Conservation (phyloP, 805 yeast species). For the Wickerhamiella sorbophila region DNA sequence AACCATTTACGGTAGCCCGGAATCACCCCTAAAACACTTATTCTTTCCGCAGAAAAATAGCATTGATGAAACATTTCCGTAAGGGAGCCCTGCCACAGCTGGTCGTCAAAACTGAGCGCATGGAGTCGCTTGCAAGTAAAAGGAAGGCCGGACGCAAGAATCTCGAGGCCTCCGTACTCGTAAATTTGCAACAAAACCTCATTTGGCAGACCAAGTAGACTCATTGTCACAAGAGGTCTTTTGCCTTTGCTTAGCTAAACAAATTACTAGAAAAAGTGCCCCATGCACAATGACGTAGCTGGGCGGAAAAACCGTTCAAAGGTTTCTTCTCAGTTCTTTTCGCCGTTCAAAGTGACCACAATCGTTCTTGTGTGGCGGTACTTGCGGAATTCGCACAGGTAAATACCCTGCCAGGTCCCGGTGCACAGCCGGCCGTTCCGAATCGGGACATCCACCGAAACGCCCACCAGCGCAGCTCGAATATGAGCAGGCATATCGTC, state of each 20-base stretch:
- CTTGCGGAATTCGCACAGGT: constrained; percentile 58
- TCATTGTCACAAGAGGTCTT: constrained; percentile 9
- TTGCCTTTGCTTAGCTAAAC: too few relatives aligned
- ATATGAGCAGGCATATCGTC: constrained; percentile 82
- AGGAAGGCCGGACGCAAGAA: constrained; percentile 12
- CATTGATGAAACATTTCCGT: constrained; percentile 6
- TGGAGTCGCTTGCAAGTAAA: constrained; percentile 13
- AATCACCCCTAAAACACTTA: constrained; percentile 4
- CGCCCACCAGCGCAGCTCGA: constrained; percentile 47
- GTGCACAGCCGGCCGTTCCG: constrained; percentile 49
- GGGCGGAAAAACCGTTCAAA: not conserved
- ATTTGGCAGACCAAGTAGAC: constrained; percentile 10
- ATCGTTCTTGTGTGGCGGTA: constrained; percentile 48
- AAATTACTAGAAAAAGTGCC: too few relatives aligned
- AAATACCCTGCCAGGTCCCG: constrained; percentile 82
- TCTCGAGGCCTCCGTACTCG: constrained; percentile 11
- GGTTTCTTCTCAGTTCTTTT: constrained; percentile 5
- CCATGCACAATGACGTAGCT: too few relatives aligned
- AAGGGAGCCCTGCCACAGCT: constrained; percentile 13
- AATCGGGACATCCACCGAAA: constrained; percentile 52
- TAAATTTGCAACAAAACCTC: constrained; percentile 14
- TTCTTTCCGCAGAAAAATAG: constrained; percentile 8
- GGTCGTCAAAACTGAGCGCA: constrained; percentile 12
- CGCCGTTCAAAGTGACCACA: constrained; percentile 63
- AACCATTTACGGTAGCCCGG: constrained; percentile 11